Evolutionary conservation across 106 monocot species (phyloP).

Genomic region (Agapanthus africanus): DNA sequence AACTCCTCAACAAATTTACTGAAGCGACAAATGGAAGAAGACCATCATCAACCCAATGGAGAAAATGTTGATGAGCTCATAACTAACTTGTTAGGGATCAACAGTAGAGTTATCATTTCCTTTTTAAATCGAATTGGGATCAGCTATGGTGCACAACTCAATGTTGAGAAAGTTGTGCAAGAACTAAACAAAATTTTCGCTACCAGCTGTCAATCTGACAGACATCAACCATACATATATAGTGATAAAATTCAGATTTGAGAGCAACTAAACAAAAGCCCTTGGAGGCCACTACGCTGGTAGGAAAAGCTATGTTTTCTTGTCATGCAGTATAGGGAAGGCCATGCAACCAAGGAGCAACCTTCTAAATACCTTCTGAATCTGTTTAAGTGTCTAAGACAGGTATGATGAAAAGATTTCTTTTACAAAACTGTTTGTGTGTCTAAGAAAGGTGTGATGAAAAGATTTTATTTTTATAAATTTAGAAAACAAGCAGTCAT

Average conservation of each 20-base stretch:
- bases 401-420: background rate
- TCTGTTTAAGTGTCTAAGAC: background rate
- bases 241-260: background rate
- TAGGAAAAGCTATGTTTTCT: background rate
- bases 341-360: background rate
- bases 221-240: background rate
- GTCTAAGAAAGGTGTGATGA: too few relatives aligned
- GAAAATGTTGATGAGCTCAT: background rate
- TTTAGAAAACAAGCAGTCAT: too few relatives aligned
- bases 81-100: background rate
- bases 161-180: background rate
- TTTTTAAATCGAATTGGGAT: background rate
- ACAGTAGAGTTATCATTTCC: background rate
- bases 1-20: background rate
- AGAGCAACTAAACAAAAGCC: background rate
- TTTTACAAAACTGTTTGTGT: background rate
- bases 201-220: background rate
- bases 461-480: too few relatives aligned
- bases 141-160: background rate
- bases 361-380: background rate
- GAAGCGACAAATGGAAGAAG: background rate
- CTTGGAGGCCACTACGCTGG: background rate
- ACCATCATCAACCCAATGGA: background rate
- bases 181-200: background rate
- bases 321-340: background rate